Evolutionary conservation across 805 yeast species (phyloP).

Genomic region (Metschnikowia shivogae): DNA sequence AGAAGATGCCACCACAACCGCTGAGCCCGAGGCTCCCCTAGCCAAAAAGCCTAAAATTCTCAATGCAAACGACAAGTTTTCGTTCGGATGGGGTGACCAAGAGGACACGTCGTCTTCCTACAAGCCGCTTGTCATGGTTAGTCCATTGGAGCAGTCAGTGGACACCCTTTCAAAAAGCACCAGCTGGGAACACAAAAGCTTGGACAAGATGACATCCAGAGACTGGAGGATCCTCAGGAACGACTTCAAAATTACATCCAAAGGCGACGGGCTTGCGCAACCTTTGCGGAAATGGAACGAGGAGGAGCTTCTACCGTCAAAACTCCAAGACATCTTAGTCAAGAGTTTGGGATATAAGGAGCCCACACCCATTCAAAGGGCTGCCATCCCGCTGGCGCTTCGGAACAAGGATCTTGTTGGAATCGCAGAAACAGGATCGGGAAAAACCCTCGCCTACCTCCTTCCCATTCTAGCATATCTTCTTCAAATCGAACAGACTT

Average conservation of each 20-base stretch:
- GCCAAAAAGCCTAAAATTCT: conserved; percentile 4
- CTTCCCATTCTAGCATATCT: conserved; percentile 66
- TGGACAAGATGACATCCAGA: conserved; percentile 63
- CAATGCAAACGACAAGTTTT: conserved; percentile 35
- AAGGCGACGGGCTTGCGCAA: conserved; percentile 39
- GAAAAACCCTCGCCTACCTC: conserved; percentile 82
- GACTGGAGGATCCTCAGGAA: conserved; percentile 90
- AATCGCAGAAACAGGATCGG: conserved; percentile 95
- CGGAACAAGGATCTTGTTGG: conserved; percentile 68
- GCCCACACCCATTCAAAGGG: conserved; percentile 92
- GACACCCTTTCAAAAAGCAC: conserved; percentile 19
- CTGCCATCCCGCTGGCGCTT: conserved; percentile 71
- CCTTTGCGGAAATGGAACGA: conserved; percentile 81
- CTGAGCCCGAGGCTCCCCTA: neutral
- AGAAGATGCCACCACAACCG: neutral
- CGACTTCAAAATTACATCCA: conserved; percentile 63
- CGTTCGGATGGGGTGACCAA: conserved; percentile 62
- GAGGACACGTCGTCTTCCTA: conserved; percentile 60
- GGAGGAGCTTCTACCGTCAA: conserved; percentile 40
- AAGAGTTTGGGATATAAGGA: conserved; percentile 44
- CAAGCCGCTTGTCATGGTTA: conserved; percentile 36
- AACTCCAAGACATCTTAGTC: conserved; percentile 26
- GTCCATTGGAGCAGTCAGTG: conserved; percentile 9
- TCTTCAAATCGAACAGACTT: conserved; percentile 29
- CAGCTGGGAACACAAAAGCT: conserved; percentile 69